Evolutionary conservation across 805 yeast genomes (phyloP).

Genomic region (Candida fluviatilis): DNA sequence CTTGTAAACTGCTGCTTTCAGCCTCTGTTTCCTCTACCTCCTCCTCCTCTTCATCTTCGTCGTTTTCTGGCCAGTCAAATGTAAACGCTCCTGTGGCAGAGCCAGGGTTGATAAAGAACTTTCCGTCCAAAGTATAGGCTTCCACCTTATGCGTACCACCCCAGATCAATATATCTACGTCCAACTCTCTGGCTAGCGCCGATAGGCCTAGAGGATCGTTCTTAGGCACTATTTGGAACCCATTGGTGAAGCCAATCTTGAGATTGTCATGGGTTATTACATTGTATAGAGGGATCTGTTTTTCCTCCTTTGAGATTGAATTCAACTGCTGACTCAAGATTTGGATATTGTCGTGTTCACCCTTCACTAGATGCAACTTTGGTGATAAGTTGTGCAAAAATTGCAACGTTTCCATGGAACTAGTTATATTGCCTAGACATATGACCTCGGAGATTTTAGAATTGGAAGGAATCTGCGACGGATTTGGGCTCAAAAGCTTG

Average conservation of each 20-base stretch:
- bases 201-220: slow-evolving; percentile 82
- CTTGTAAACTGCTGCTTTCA: slow-evolving; percentile 41
- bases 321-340: slow-evolving; percentile 29
- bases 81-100: slow-evolving; percentile 90
- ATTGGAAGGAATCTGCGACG: slow-evolving; percentile 31
- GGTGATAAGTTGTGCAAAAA: slow-evolving; percentile 68
- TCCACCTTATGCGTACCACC: slow-evolving; percentile 93
- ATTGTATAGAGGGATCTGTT: slow-evolving; percentile 53
- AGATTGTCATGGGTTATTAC: slow-evolving; percentile 67
- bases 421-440: slow-evolving; percentile 79
- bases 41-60: slow-evolving; percentile 36
- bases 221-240: slow-evolving; percentile 78
- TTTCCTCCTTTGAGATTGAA: slow-evolving; percentile 13
- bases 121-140: slow-evolving; percentile 88
- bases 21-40: slow-evolving; percentile 23
- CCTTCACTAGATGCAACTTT: slow-evolving; percentile 71
- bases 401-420: slow-evolving; percentile 56
- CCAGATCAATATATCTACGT: slow-evolving; percentile 86
- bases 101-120: slow-evolving; percentile 94
- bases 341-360: slow-evolving; percentile 66
- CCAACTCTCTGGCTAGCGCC: slow-evolving; percentile 82
- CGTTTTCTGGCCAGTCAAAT: slow-evolving; percentile 55
- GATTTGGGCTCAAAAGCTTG: slow-evolving; percentile 70
- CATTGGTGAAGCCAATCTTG: slow-evolving; percentile 80
- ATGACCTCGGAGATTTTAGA: slow-evolving; percentile 79